Base-by-base conservation (phyloP, 345 rosid genomes). In the Cardamine resedifolia region DNA sequence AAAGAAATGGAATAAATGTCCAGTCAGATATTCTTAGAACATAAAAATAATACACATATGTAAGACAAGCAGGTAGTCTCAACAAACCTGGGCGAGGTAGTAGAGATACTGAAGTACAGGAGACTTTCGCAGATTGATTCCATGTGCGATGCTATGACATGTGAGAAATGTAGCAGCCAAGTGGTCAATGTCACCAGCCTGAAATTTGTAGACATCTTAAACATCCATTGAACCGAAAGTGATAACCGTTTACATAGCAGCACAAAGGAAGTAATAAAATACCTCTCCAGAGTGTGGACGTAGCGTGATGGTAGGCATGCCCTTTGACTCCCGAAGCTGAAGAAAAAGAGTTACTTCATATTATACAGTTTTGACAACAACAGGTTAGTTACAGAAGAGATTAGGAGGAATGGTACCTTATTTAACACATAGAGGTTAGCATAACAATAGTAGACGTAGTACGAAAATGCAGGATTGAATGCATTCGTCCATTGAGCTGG, bases 141-240 rank as follows among this genome's bases (percentile, higher is more conserved):
- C 99, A 53, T 96, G 98, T 2, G 99, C 99, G 24, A 96, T 96
- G 78, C 91, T 96, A 79, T 92, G 95, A 77, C 90, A 65, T 10
- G 92, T 92, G 39, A 96, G 96, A 81, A 96, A 92, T 8, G 99
- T 90, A 27, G 99, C 99, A 69, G 99, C 99, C 68, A 96, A 89
- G 80, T 96, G 99, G 87, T 96, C 99, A 70, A 87, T 87, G 70
- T 96, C 99, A 49, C 99, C 99, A 67, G 99, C 98, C 99, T 96
- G 88, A 67, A 77, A 81, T 74, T 52, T 47, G 39, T 61, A 44
- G 26, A 74, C 9, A 51, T 21, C 48, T 71, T 59, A 79, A 65
- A 50, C 44, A 16, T 64, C 44, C 26, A 66, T 15, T 43, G 9
- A 57, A 64, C 49, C 24, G 38, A 28, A 11, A 58, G 6, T 28